These are phyloP conservation scores for Persicaria maculosa DNA, from an alignment of 148 eudicot species.

Conservation along the genomic window DNA sequence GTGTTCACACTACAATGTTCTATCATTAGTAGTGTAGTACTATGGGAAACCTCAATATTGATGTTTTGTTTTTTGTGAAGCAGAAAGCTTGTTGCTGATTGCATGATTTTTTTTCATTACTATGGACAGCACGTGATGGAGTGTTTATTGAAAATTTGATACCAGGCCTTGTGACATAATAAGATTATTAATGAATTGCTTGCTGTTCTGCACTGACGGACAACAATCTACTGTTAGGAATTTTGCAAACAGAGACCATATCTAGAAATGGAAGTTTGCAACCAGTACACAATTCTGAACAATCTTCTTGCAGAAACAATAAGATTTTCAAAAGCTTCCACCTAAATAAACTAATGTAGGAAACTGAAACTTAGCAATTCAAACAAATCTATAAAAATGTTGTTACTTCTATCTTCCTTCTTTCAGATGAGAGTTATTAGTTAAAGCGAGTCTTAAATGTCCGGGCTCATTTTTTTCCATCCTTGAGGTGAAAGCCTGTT, in stretches of 20 bases:
- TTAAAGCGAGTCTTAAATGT: too few relatives aligned
- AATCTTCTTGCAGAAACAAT: background rate
- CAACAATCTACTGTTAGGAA: background rate
- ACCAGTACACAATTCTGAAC: background rate
- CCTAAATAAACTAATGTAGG: background rate
- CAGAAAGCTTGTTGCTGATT: background rate
- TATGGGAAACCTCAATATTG: background rate
- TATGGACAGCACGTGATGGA: background rate
- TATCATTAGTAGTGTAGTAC: background rate
- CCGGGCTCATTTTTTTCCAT: too few relatives aligned
- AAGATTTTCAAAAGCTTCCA: background rate
- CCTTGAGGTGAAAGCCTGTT: too few relatives aligned
- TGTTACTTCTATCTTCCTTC: too few relatives aligned
- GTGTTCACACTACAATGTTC: background rate
- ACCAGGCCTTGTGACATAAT: background rate
- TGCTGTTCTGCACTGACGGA: background rate
- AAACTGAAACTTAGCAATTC: background rate
- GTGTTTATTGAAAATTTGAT: background rate
- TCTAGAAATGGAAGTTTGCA: background rate
- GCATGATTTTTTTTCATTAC: background rate
- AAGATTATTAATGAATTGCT: background rate
- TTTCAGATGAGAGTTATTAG: too few relatives aligned
- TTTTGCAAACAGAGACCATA: background rate
- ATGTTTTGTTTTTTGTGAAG: background rate
- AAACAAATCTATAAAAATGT: background rate